phyloP scores from a whole-genome alignment of 306 rosid species.

The Glycine soja region DNA sequence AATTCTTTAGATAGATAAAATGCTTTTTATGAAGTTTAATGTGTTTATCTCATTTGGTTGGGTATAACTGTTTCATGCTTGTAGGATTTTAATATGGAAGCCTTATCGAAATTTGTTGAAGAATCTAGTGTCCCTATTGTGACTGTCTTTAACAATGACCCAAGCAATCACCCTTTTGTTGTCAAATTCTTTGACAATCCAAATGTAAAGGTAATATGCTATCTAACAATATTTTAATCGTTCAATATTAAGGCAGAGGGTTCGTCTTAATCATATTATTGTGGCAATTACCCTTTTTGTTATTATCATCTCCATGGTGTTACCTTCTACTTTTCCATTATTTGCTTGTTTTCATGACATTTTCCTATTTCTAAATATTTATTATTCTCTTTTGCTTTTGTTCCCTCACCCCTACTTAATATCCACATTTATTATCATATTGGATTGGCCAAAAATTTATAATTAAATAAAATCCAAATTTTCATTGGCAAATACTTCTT shows the following conservation, averaged over 20 bases:
- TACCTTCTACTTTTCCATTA: too few relatives aligned
- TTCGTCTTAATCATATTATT: too few relatives aligned
- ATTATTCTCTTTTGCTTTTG: too few relatives aligned
- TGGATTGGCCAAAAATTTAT: too few relatives aligned
- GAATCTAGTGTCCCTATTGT: slow-evolving; percentile 61
- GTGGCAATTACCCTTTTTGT: too few relatives aligned
- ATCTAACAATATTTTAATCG: neutral
- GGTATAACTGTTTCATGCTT: slow-evolving; percentile 33
- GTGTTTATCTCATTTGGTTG: neutral
- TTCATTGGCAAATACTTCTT: too few relatives aligned
- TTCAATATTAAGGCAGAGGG: neutral
- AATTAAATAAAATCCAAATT: too few relatives aligned
- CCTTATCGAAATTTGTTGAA: slow-evolving; percentile 72
- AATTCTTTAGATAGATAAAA: neutral
- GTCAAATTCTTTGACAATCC: slow-evolving; percentile 64
- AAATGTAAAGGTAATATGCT: slow-evolving; percentile 63
- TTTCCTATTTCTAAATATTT: too few relatives aligned
- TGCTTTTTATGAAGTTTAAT: neutral
- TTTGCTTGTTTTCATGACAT: too few relatives aligned
- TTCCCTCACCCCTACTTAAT: too few relatives aligned
- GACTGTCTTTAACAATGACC: slow-evolving; percentile 67
- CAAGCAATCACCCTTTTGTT: slow-evolving; percentile 67
- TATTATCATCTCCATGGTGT: too few relatives aligned
- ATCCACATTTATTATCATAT: too few relatives aligned
- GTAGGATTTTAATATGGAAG: slow-evolving; percentile 73